phyloP scores from a whole-genome alignment of 164 flowering plant species.

The Vitis cinerea region DNA sequence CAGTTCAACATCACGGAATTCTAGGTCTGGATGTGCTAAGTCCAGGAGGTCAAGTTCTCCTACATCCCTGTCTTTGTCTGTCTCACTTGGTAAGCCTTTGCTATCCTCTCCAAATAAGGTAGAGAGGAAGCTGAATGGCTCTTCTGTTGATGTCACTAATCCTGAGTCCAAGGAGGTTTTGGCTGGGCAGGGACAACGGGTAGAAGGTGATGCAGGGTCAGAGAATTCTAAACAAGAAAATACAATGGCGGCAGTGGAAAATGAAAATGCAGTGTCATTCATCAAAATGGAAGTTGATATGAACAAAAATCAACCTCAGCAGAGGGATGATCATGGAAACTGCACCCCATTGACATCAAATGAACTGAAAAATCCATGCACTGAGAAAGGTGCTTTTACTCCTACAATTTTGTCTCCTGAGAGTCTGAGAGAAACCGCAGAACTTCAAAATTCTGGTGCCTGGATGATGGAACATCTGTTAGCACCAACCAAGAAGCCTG shows the following conservation, averaged over 20 bases:
- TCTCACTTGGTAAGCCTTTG: constrained; percentile 19
- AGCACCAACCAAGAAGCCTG: constrained; percentile 10
- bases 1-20: constrained; percentile 22
- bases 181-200: constrained; percentile 10
- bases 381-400: constrained; percentile 7
- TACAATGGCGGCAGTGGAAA: not conserved
- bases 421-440: constrained; percentile 14
- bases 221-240: constrained; percentile 14
- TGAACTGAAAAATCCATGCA: constrained; percentile 15
- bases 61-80: constrained; percentile 33
- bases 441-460: constrained; percentile 10
- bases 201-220: constrained; percentile 5
- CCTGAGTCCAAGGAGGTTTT: constrained; percentile 19
- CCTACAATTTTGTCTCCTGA: constrained; percentile 14
- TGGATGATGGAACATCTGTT: constrained; percentile 6
- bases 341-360: not conserved
- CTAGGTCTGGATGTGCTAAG: constrained; percentile 24
- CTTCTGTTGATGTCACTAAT: constrained; percentile 10
- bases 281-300: constrained; percentile 14
- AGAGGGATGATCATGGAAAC: constrained; percentile 5
- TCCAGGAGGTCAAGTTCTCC: constrained; percentile 32
- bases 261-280: constrained; percentile 12
- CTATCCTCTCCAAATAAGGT: constrained; percentile 29
- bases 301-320: constrained; percentile 5
- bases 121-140: constrained; percentile 14